These are phyloP conservation scores for Ambrosia trifida DNA, from an alignment of 129 eudicot genomes.

Conservation along the genomic window DNA sequence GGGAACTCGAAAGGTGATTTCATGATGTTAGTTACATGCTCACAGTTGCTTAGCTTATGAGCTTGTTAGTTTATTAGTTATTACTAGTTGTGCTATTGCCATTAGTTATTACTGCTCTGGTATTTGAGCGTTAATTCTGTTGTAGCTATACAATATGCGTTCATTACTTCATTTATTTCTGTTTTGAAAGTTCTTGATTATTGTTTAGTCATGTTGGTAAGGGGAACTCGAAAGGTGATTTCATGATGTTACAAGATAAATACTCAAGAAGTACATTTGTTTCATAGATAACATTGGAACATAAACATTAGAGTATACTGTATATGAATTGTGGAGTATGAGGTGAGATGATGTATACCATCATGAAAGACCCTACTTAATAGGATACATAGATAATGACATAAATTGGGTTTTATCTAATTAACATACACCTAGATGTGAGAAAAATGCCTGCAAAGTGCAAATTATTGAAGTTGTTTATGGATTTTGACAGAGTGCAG, in stretches of 20 bases:
- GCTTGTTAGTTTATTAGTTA: neutral
- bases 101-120: neutral
- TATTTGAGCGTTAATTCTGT: neutral
- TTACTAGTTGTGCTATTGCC: neutral
- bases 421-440: neutral
- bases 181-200: constrained; percentile 3
- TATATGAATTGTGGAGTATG: neutral
- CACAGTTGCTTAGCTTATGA: neutral
- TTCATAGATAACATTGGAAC: constrained; percentile 5
- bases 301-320: neutral
- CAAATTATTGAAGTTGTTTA: neutral
- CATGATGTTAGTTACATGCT: constrained; percentile 2
- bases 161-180: neutral
- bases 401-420: constrained; percentile 5
- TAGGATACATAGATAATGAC: neutral
- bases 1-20: neutral
- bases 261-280: constrained; percentile 2
- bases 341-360: neutral
- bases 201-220: neutral
- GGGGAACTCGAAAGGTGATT: neutral
- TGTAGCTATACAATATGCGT: neutral
- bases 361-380: constrained; percentile 9
- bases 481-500: constrained; percentile 8
- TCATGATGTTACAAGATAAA: constrained; percentile 8
- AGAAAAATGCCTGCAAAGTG: neutral